Evolutionary conservation across 2,329 filamentous ascomycete species (phyloP), one percentile per base, ranked within the genome.

Genomic region (Chlorencoelia australis): DNA sequence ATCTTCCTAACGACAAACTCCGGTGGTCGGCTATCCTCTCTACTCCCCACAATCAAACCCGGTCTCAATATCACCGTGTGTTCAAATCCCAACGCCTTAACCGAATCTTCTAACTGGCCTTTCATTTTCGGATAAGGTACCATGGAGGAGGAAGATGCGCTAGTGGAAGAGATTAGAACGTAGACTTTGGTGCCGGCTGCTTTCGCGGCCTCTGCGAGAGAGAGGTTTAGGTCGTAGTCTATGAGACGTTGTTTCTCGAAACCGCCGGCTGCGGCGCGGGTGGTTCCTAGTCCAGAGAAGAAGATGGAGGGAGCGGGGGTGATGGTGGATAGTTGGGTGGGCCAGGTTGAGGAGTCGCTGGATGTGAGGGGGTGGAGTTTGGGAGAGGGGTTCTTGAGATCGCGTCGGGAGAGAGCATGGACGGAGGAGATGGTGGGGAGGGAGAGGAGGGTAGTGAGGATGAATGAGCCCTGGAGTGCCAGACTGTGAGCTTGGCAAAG

Each of bases 221-320:
- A 78, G 32, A 93, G 59, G 60, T 94, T 94, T 29, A 94, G 67
- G 54, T 91, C 86, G 55, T 87, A 75, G 63, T 95, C 89, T 46
- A 95, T 83, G 55, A 83, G 82, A 64, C 85, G 82, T 62, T 95
- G 89, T 43, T 79, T 76, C 18, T 76, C 79, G 46, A 94, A 63
- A 39, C 81, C 69, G 43, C 88, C 88, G 0, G 86, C 87, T 9
- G 69, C 68, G 0, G 67, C 80, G 32, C 77, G 74, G 0, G 88
- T 95, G 2, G 86, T 94, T 40, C 80, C 89, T 1, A 95, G 70
- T 1, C 75, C 75, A 2, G 82, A 87, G 62, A 89, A 76, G 63
- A 91, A 79, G 46, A 82, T 65, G 1, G 65, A 57, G 0, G 82
- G 77, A 0, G 66, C 44, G 0, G 78, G 72, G 0, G 62, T 54